Base-by-base conservation (phyloP, 2,329 filamentous ascomycete species). In the Leptographium radiaticola region DNA sequence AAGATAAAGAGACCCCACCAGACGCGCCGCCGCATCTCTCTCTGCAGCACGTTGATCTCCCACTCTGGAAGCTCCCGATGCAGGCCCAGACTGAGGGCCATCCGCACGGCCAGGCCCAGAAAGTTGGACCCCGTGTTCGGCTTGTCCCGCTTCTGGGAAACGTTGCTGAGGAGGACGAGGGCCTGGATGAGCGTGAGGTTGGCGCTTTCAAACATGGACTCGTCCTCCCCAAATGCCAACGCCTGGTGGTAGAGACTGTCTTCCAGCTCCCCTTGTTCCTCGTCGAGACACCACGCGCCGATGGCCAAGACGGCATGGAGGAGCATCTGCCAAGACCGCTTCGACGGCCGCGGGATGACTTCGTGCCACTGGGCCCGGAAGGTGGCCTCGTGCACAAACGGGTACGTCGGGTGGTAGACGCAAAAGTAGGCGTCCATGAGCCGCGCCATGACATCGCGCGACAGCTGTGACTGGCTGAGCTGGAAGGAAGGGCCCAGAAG, bases 1-100 rank as follows among this genome's bases (percentile, higher is more conserved):
- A 54, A 54, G 13, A 54, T 54, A 12, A 46, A 54, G 25, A 54
- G 53, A 10, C 53, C 53, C 53, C 53, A 54, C 53, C 53, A 54
- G 11, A 54, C 53, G 20, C 53, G 53, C 3, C 53, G 48, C 2
- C 53, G 53, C 42, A 47, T 51, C n/a, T 54, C 53, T 2, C 53
- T 33, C 43, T 51, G 40, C 48, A 54, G 43, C 34, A 43, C 9
- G n/a, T 39, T 47, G 36, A 54, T 54, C 7, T 54, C 31, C 53
- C 53, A 54, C 34, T 49, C 48, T 4, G 53, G 53, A 15, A 54
- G 53, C 40, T 54, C 53, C 2, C 53, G 53, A 16, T 54, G 53
- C 20, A 54, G 53, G 1, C 53, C 53, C 8, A 54, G 48, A 42
- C 53, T 54, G 6, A 54, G 53, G 10, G 53, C 53, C 53, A 54